These are phyloP conservation scores for Camellia granthamiana DNA, from an alignment of 148 eudicot genomes.

Conservation along the genomic window DNA sequence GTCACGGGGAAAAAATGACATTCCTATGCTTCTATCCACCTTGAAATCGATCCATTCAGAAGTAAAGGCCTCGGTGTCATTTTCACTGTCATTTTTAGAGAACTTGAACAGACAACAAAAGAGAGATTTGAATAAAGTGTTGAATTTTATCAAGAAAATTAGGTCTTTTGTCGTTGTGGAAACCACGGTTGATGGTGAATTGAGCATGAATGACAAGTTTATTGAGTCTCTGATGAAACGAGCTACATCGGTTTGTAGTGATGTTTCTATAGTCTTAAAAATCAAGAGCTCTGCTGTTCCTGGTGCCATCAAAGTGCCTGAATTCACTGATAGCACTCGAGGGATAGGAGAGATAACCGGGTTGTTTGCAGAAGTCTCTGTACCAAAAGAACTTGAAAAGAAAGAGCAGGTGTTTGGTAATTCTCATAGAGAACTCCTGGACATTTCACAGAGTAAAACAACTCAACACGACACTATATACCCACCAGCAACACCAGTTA, in stretches of 20 bases:
- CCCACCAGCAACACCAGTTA: slow-evolving; percentile 51
- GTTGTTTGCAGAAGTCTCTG: slow-evolving; percentile 25
- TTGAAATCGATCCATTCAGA: slow-evolving; percentile 17
- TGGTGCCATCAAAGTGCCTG: slow-evolving; percentile 12
- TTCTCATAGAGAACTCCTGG: slow-evolving; percentile 31
- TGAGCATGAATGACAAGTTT: slow-evolving; percentile 8
- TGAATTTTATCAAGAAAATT: slow-evolving; percentile 10
- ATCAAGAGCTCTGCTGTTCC: slow-evolving; percentile 15
- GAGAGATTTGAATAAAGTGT: slow-evolving; percentile 13
- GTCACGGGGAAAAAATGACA: background rate
- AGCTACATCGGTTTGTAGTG: background rate
- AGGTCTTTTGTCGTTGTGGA: slow-evolving; percentile 24
- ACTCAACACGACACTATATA: slow-evolving; percentile 38
- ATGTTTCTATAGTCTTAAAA: slow-evolving; percentile 19
- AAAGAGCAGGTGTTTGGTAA: slow-evolving; percentile 9
- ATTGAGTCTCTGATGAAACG: slow-evolving; percentile 9
- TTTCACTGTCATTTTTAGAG: slow-evolving; percentile 17
- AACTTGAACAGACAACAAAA: slow-evolving; percentile 15
- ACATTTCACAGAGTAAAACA: slow-evolving; percentile 14
- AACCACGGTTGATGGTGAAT: slow-evolving; percentile 18
- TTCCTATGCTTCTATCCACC: slow-evolving; percentile 20
- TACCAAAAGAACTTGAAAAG: background rate
- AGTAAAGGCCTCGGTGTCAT: slow-evolving; percentile 17
- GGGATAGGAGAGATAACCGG: background rate
- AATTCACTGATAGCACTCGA: background rate